These are phyloP conservation scores for Linderniella brevidens DNA, from an alignment of 257 asterid genomes.

Conservation along the genomic window DNA sequence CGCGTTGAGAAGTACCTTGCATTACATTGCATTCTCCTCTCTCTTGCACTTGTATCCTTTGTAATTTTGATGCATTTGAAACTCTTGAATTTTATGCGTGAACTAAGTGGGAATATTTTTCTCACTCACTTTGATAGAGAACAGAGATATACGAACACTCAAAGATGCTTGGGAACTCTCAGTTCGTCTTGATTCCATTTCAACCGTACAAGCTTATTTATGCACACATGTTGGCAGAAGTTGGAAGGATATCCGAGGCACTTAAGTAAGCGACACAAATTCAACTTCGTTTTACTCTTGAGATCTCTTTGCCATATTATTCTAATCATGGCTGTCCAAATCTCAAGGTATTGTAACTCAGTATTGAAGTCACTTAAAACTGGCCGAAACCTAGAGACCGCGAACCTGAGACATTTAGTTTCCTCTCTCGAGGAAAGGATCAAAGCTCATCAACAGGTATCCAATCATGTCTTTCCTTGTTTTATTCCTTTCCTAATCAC, in stretches of 20 bases:
- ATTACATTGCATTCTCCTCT: too few relatives aligned
- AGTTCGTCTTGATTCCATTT: constrained; percentile 75
- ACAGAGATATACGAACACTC: constrained; percentile 92
- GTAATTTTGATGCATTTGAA: too few relatives aligned
- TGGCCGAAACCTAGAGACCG: constrained; percentile 71
- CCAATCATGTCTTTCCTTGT: constrained; percentile 1
- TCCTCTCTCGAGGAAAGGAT: constrained; percentile 86
- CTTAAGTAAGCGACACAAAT: constrained; percentile 37
- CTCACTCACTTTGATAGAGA: constrained; percentile 24
- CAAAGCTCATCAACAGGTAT: constrained; percentile 81
- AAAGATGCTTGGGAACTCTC: constrained; percentile 84
- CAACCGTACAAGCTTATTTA: constrained; percentile 91
- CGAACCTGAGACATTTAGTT: constrained; percentile 44
- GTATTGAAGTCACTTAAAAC: constrained; percentile 68
- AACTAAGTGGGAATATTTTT: too few relatives aligned
- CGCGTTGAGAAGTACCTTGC: too few relatives aligned
- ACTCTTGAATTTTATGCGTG: too few relatives aligned
- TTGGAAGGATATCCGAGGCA: constrained; percentile 86
- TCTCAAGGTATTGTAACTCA: constrained; percentile 78
- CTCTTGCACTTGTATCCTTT: too few relatives aligned
- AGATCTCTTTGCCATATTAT: constrained; percentile 7
- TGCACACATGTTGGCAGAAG: constrained; percentile 93
- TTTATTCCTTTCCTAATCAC: constrained; percentile 3
- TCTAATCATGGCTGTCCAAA: constrained; percentile 9
- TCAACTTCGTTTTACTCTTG: constrained; percentile 4